These are phyloP conservation scores for Rosa lucieae DNA, from an alignment of 306 rosid genomes.

Conservation along the genomic window DNA sequence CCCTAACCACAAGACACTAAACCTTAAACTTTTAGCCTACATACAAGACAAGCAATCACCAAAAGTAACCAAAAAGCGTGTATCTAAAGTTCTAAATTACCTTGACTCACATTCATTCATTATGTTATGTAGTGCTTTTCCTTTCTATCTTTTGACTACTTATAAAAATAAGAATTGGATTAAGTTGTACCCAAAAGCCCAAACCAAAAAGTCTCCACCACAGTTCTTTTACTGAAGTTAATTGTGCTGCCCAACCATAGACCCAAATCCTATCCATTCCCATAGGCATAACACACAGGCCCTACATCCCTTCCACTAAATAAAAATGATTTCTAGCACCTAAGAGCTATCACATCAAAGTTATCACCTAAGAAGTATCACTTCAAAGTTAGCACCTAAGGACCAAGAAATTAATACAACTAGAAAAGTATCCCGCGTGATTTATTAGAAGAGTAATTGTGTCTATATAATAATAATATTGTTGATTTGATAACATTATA, in stretches of 20 bases:
- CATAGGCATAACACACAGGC: not conserved
- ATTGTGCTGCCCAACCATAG: not conserved
- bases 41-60: not conserved
- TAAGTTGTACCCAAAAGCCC: not conserved
- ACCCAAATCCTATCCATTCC: conserved; percentile 9
- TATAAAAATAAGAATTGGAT: not conserved
- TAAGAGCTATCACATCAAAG: not conserved
- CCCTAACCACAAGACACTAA: not conserved
- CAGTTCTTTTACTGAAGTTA: not conserved
- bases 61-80: not conserved
- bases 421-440: no score
- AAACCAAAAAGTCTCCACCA: not conserved
- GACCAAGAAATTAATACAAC: not conserved
- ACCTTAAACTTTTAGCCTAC: not conserved
- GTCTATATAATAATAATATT: no score
- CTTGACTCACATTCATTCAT: not conserved
- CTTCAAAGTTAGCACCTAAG: not conserved
- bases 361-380: not conserved
- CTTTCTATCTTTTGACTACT: not conserved
- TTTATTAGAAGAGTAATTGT: no score
- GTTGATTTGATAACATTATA: no score
- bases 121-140: not conserved
- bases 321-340: not conserved
- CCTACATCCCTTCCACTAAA: not conserved
- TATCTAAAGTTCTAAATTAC: not conserved